Percentiles rank a stretch among this genome's conserved stretches.
These are phyloP conservation scores for Hsuehochloa calcarea DNA, from an alignment of 176 grass and related monocot species.

Conservation along the genomic window DNA sequence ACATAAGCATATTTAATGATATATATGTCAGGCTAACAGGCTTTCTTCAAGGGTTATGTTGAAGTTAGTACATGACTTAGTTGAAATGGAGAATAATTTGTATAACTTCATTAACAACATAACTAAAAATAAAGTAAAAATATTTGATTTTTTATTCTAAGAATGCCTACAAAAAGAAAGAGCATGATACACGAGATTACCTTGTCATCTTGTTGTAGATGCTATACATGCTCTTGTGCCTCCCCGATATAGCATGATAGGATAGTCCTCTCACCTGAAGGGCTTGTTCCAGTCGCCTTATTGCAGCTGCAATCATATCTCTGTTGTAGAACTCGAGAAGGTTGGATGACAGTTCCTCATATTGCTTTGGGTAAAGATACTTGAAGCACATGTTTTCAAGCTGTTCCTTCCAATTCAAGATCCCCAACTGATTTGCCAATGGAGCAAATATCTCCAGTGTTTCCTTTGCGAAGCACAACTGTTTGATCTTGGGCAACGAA, in stretches of 20 bases:
- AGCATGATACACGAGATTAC: constrained; percentile 21
- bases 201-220: constrained; percentile 88
- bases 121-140: constrained; percentile 2
- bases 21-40: not conserved
- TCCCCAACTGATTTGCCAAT: constrained; percentile 63
- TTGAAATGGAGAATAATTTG: not conserved
- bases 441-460: constrained; percentile 77
- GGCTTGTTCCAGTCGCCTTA: constrained; percentile 57
- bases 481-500: constrained; percentile 60
- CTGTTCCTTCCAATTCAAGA: constrained; percentile 76
- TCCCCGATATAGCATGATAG: constrained; percentile 62
- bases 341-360: constrained; percentile 55
- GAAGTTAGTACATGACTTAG: not conserved
- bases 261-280: constrained; percentile 59
- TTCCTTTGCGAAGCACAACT: constrained; percentile 68
- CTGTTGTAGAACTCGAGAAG: constrained; percentile 54
- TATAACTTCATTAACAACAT: not conserved
- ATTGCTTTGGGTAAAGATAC: constrained; percentile 59
- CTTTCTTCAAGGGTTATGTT: not conserved
- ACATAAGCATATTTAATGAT: constrained; percentile 15
- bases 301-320: constrained; percentile 70
- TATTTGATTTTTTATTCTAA: not conserved
- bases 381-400: constrained; percentile 82
- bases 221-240: constrained; percentile 79
- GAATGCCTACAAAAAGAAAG: not conserved